Evolutionary conservation across 176 grass and related monocot genomes (phyloP).

Genomic region (Musa troglodytarum): DNA sequence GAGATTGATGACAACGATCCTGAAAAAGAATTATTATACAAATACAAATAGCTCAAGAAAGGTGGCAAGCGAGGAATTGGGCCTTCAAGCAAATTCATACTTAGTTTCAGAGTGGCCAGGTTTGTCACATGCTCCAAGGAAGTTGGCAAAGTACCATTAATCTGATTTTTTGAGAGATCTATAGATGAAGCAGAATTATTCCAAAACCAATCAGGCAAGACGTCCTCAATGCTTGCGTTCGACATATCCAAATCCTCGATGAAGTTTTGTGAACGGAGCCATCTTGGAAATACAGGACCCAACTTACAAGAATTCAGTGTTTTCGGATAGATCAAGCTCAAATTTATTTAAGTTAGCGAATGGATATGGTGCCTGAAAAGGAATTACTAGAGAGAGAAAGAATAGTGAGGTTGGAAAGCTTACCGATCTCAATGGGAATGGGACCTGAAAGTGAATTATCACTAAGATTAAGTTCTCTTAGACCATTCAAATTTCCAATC

Average conservation of each 20-base stretch:
- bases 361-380: no score
- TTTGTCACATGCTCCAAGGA: background rate
- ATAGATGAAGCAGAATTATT: background rate
- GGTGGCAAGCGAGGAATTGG: slow-evolving; percentile 14
- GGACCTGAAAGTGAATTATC: background rate
- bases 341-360: no score
- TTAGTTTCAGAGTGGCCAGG: background rate
- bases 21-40: slow-evolving; percentile 21
- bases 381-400: no score
- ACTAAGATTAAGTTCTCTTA: background rate
- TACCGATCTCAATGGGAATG: background rate
- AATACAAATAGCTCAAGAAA: background rate
- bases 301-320: slow-evolving; percentile 7
- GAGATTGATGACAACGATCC: slow-evolving; percentile 15
- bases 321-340: no score
- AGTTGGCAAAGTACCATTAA: slow-evolving; percentile 19
- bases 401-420: no score
- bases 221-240: slow-evolving; percentile 13
- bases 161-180: slow-evolving; percentile 25
- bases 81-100: slow-evolving; percentile 14
- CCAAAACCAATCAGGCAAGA: slow-evolving; percentile 26
- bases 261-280: slow-evolving; percentile 15
- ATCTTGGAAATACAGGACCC: slow-evolving; percentile 25
- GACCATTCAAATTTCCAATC: background rate
- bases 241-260: slow-evolving; percentile 15